phyloP scores from a whole-genome alignment of 2,329 filamentous ascomycete species.

The Paecilomyces sp. region DNA sequence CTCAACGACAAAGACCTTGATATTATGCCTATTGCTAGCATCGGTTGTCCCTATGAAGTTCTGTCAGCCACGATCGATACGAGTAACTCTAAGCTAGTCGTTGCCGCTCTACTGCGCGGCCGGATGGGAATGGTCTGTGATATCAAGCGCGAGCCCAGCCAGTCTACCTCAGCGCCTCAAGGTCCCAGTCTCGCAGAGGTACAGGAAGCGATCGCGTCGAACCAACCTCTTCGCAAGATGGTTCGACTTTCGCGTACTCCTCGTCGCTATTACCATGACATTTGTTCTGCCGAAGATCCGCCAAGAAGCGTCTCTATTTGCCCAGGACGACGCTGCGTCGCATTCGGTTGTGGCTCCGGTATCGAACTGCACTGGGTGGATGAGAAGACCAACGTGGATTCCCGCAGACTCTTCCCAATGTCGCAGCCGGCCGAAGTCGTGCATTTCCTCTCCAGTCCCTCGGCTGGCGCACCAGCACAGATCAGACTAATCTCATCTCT shows the following conservation, averaged over 20 bases:
- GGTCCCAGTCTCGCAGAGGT: constrained; percentile 1
- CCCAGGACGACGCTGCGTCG: constrained; percentile 57
- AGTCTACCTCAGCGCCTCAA: constrained; percentile 9
- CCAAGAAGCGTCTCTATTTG: constrained; percentile 60
- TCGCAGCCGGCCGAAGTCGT: constrained; percentile 35
- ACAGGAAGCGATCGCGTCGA: constrained; percentile 3
- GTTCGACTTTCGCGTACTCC: constrained; percentile 22
- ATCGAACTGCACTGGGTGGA: constrained; percentile 59
- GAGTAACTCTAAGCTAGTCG: constrained; percentile 46
- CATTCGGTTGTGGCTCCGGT: constrained; percentile 56
- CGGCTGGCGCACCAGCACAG: constrained; percentile 49
- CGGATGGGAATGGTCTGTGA: constrained; percentile 57
- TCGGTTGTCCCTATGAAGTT: constrained; percentile 52
- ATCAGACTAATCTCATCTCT: constrained; percentile 58
- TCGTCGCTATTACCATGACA: constrained; percentile 40
- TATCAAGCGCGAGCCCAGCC: constrained; percentile 23
- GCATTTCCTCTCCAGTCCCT: constrained; percentile 53
- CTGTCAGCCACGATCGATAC: constrained; percentile 58
- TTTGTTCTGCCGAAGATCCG: constrained; percentile 56
- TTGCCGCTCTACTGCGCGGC: constrained; percentile 54
- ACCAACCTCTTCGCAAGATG: constrained; percentile 12
- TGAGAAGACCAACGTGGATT: constrained; percentile 33
- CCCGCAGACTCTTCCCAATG: constrained; percentile 33
- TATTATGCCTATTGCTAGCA: constrained; percentile 43
- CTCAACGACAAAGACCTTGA: constrained; percentile 21